phyloP scores from a whole-genome alignment of 495 filamentous ascomycete species.

The Penicillium mononematosum region DNA sequence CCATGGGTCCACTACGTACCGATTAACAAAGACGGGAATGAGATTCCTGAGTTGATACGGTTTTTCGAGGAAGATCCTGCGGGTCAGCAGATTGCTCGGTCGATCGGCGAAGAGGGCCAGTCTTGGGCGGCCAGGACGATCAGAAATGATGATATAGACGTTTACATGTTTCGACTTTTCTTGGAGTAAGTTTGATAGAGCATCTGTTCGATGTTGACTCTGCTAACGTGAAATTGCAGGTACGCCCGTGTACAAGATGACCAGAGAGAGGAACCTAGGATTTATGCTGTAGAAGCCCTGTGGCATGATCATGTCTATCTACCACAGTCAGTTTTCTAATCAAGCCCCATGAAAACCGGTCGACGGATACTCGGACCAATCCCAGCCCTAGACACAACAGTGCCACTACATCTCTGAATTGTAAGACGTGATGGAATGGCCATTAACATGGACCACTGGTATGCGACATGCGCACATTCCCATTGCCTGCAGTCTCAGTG shows the following conservation, averaged over 20 bases:
- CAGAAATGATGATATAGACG: constrained; percentile 36
- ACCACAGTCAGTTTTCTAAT: neutral
- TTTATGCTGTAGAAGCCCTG: neutral
- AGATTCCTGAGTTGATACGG: constrained; percentile 43
- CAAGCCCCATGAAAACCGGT: neutral
- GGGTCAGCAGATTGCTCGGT: constrained; percentile 29
- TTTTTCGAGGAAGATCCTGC: constrained; percentile 38
- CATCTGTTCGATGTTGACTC: neutral
- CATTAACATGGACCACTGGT: neutral
- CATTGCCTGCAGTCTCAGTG: neutral
- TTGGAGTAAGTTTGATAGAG: constrained; percentile 31
- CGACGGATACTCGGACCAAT: neutral
- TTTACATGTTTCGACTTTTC: constrained; percentile 45
- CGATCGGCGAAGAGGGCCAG: constrained; percentile 42
- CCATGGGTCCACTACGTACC: constrained; percentile 59
- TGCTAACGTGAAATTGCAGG: constrained; percentile 4
- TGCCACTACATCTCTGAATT: neutral
- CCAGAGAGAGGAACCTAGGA: constrained; percentile 9
- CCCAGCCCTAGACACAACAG: neutral
- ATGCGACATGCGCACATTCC: neutral
- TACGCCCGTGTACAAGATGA: constrained; percentile 19
- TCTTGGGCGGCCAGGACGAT: constrained; percentile 41
- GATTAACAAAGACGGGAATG: constrained; percentile 42
- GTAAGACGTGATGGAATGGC: too few relatives aligned
- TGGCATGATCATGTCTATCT: neutral